Conservation (phyloP, 148 eudicot genomes). For the Rhododendron molle region DNA sequence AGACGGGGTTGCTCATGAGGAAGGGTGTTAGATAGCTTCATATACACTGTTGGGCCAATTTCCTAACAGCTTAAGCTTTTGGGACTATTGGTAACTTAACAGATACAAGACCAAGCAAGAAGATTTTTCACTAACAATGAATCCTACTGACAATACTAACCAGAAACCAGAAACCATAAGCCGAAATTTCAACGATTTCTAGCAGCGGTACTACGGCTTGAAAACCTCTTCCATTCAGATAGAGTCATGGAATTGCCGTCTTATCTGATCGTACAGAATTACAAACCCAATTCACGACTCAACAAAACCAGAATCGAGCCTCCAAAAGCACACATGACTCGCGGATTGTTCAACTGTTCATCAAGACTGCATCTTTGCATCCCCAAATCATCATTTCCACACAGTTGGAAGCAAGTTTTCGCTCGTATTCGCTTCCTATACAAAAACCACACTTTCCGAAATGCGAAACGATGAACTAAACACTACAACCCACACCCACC, state of each 20-base stretch:
- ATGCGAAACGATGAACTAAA: not conserved
- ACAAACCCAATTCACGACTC: not conserved
- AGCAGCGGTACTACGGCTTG: not conserved
- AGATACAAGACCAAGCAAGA: not conserved
- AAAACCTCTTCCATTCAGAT: not conserved
- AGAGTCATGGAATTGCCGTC: not conserved
- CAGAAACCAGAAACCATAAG: conserved; percentile 4
- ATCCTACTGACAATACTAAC: not conserved
- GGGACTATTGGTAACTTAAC: no score
- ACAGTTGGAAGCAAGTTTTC: not conserved
- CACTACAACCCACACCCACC: not conserved
- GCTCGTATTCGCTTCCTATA: not conserved
- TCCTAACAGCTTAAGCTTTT: no score
- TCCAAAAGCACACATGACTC: not conserved
- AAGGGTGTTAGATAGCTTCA: no score
- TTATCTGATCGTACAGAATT: not conserved
- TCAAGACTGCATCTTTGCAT: not conserved
- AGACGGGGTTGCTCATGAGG: no score
- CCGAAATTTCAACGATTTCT: not conserved
- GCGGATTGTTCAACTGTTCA: not conserved
- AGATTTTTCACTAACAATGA: not conserved
- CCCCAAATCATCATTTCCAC: not conserved
- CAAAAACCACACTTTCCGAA: not conserved
- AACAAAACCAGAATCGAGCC: not conserved
- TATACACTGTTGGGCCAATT: no score